Evolutionary conservation across 2,329 filamentous ascomycete genomes (phyloP).

Genomic region (Fusarium euwallaceae): DNA sequence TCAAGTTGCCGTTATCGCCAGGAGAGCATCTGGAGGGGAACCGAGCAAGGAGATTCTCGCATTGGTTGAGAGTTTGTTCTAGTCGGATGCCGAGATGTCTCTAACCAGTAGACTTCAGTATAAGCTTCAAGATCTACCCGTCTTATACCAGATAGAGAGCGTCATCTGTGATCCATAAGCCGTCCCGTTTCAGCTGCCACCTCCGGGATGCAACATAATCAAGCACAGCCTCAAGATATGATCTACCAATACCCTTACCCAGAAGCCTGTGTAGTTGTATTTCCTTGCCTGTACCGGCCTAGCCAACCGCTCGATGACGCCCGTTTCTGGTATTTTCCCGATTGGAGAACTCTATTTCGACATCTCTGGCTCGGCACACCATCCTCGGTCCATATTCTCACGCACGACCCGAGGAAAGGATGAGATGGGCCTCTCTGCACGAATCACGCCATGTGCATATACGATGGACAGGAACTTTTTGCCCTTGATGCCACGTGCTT

Average conservation of each 20-base stretch:
- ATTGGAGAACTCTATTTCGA: conserved; percentile 7
- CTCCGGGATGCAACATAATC: background rate
- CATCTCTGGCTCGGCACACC: background rate
- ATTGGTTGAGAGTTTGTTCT: conserved; percentile 26
- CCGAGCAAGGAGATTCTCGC: conserved; percentile 16
- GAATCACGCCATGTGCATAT: conserved; percentile 14
- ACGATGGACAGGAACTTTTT: conserved; percentile 3
- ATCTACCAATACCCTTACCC: background rate
- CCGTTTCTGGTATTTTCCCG: background rate
- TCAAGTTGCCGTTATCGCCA: conserved; percentile 24
- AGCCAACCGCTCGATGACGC: background rate
- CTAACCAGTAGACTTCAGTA: background rate
- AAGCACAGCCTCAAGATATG: background rate
- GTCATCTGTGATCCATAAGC: background rate
- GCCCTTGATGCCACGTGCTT: background rate
- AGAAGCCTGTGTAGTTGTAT: background rate
- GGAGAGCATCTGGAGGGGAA: conserved; percentile 3
- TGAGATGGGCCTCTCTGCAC: background rate
- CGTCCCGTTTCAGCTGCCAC: background rate
- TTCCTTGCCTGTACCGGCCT: background rate
- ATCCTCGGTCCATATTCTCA: background rate
- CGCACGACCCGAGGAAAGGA: background rate
- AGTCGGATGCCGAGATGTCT: conserved; percentile 1
- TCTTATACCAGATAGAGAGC: background rate
- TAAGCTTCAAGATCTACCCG: background rate